Evolutionary conservation across 2,329 filamentous ascomycete species (phyloP), one percentile per base, ranked within the genome.

Genomic region (Aspergillus sp.): DNA sequence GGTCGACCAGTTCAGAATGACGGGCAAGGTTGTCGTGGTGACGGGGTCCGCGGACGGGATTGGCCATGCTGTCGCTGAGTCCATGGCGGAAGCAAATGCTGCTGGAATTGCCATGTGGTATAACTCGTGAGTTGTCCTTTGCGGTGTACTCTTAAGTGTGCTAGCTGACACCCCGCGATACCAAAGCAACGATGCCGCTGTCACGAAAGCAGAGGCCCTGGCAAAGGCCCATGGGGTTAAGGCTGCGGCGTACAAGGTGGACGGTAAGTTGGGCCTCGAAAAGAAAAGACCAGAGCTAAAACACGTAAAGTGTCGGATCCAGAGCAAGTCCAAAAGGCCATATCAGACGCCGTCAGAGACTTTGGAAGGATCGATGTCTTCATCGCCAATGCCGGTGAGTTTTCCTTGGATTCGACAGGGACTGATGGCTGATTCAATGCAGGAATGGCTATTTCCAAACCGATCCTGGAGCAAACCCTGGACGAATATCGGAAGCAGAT

Each of bases 391-490:
- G 63, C 64, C 4, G 63, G 60, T 58, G 17, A 29, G 43, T 26
- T 8, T 11, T 3, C 4, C 2, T 15, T 4, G n/a, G 11, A 1
- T 3, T 3, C 6, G 3, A 28, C 12, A 3, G 10, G 8, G n/a
- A 16, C 30, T 26, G 6, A n/a, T 19, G 14, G 34, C 44, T 37
- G 28, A 26, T 15, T 22, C 10, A 36, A 8, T 3, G n/a, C 13
- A 56, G 52, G 68, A 12, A 71, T 69, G 53, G 64, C 65, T 4
- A 71, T 69, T 17, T 71, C 67, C 0, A 74, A 75, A 44, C 65
- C 69, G 0, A 66, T 77, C 10, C 51, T 74, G 1, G 72, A 77
- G 30, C 64, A 68, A 40, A 67, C 62, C 0, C 44, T 74, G 0
- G 63, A 69, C 2, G 69, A 74, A 40, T 75, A 72, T 42, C 53